A percentile compares a stretch with the other conserved stretches of the same genome.
These are phyloP conservation scores for Leccinum insigne DNA, from an alignment of 1,284 basidiomycete species.

Conservation along the genomic window DNA sequence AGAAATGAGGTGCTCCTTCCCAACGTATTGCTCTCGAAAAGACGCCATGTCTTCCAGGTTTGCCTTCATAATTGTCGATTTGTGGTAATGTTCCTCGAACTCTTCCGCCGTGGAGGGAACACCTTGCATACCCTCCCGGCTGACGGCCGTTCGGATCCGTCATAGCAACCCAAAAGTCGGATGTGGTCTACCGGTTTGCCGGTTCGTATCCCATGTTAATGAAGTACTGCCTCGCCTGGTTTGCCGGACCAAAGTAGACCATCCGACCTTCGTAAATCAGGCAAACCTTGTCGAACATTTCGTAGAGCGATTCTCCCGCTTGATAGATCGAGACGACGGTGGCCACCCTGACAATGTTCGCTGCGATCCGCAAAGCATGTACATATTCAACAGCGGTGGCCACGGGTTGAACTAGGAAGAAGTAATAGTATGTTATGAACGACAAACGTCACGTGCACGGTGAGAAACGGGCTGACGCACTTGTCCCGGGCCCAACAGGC, in stretches of 20 bases:
- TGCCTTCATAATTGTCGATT: slow-evolving; percentile 27
- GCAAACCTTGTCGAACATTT: slow-evolving; percentile 69
- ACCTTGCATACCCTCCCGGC: slow-evolving; percentile 42
- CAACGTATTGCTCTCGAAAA: slow-evolving; percentile 38
- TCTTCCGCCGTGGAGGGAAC: slow-evolving; percentile 65
- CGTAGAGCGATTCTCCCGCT: slow-evolving; percentile 53
- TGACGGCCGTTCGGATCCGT: slow-evolving; percentile 63
- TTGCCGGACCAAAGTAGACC: slow-evolving; percentile 69
- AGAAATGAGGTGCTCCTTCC: slow-evolving; percentile 34
- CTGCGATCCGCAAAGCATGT: slow-evolving; percentile 58
- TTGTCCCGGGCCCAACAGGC: slow-evolving; percentile 50
- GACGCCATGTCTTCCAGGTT: slow-evolving; percentile 39
- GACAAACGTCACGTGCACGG: background rate
- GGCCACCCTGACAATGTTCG: slow-evolving; percentile 53
- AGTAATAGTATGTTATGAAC: too few species aligned
- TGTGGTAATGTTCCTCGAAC: slow-evolving; percentile 46
- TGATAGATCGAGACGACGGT: slow-evolving; percentile 75
- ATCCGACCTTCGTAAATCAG: slow-evolving; percentile 72
- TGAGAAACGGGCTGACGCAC: slow-evolving; percentile 26
- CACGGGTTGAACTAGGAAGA: too few species aligned
- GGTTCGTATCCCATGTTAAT: slow-evolving; percentile 68
- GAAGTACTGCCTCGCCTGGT: slow-evolving; percentile 65
- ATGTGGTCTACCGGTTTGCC: slow-evolving; percentile 59
- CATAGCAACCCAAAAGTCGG: slow-evolving; percentile 67
- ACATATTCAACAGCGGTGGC: slow-evolving; percentile 54